A percentile compares a stretch with the other conserved stretches of the same genome.
phyloP scores from a whole-genome alignment of 257 asterid species.

The Salvia hispanica region DNA sequence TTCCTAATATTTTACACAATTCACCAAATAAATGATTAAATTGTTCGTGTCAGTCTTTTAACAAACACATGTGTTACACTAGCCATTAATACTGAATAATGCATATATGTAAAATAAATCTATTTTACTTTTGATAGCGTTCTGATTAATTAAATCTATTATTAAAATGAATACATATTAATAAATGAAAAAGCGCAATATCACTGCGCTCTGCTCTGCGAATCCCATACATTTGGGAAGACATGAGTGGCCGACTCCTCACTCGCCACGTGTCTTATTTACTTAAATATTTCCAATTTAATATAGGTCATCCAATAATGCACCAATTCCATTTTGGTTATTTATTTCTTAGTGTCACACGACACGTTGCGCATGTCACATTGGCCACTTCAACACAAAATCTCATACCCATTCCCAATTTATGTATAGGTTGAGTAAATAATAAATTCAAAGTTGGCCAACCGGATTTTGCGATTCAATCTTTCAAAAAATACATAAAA shows the following conservation, averaged over 20 bases:
- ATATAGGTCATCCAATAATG: slow-evolving; percentile 8
- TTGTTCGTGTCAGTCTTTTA: too few relatives aligned
- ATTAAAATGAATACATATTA: too few relatives aligned
- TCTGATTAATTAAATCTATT: too few relatives aligned
- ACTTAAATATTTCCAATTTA: not conserved
- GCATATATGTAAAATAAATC: too few relatives aligned
- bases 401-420: not conserved
- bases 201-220: slow-evolving; percentile 2
- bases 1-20: too few relatives aligned
- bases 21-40: too few relatives aligned
- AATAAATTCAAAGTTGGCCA: not conserved
- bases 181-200: not conserved
- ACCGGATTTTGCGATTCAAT: not conserved
- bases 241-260: not conserved
- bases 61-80: too few relatives aligned
- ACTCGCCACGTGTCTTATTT: not conserved
- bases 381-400: not conserved
- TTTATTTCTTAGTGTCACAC: not conserved
- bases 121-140: too few relatives aligned
- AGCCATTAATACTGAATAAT: too few relatives aligned
- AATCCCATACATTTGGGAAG: slow-evolving; percentile 7
- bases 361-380: not conserved
- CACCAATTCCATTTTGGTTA: not conserved
- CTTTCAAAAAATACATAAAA: not conserved
- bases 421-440: not conserved